A percentile compares a stretch with the other conserved stretches of the same genome.
Conservation (phyloP, 371 early-diverging fungal genomes). For the Massospora cicadina region DNA sequence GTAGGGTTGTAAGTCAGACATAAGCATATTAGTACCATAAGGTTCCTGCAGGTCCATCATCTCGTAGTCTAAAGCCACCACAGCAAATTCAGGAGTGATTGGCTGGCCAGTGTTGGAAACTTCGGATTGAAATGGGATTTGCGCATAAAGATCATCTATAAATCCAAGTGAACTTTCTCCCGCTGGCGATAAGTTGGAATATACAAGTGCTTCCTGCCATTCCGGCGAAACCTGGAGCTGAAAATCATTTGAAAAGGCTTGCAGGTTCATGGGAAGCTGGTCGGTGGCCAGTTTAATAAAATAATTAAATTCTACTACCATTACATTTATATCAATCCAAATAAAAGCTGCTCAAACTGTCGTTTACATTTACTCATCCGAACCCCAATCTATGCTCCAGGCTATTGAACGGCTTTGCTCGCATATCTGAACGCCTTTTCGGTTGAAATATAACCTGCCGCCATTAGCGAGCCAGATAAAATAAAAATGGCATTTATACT, state of each 20-base stretch:
- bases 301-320: too few species aligned
- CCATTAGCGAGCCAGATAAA: too few species aligned
- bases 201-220: neutral
- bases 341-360: too few species aligned
- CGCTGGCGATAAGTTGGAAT: neutral
- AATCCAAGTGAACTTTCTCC: neutral
- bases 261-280: neutral
- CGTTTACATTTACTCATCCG: too few species aligned
- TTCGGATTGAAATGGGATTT: neutral
- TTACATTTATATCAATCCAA: too few species aligned
- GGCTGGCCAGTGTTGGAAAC: neutral
- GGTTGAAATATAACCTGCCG: too few species aligned
- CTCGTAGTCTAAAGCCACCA: neutral
- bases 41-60: neutral
- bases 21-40: neutral
- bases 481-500: too few species aligned
- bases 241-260: neutral
- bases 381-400: too few species aligned
- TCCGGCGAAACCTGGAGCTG: neutral
- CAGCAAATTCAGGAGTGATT: neutral
- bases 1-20: neutral
- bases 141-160: neutral
- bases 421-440: too few species aligned
- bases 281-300: too few species aligned
- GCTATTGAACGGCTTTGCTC: too few species aligned